phyloP scores from a whole-genome alignment of 2,329 filamentous ascomycete species.

The Ustilaginoidea virens region DNA sequence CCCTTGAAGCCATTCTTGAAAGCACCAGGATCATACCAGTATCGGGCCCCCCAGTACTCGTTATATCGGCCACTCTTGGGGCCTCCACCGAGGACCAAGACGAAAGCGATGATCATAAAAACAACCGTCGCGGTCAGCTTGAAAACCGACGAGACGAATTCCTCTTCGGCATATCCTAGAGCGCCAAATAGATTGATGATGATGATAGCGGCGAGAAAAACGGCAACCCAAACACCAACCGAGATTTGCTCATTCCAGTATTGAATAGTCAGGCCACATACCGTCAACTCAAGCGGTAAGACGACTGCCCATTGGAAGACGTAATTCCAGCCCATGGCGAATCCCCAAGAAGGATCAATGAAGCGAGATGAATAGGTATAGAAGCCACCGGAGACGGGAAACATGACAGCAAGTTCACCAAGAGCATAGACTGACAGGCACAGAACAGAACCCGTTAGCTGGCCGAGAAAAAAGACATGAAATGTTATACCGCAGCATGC shows the following conservation, averaged over 20 bases:
- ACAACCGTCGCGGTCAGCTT: slow-evolving; percentile 42
- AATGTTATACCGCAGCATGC: too few species aligned
- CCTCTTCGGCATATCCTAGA: slow-evolving; percentile 36
- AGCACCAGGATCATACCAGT: slow-evolving; percentile 27
- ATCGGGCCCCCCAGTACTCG: slow-evolving; percentile 26
- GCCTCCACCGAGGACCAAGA: slow-evolving; percentile 42
- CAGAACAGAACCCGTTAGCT: too few species aligned
- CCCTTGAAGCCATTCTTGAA: slow-evolving; percentile 59
- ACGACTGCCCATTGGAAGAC: slow-evolving; percentile 35
- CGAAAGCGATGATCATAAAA: slow-evolving; percentile 45
- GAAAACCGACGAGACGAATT: slow-evolving; percentile 38
- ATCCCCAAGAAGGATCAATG: slow-evolving; percentile 45
- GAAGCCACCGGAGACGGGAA: slow-evolving; percentile 47
- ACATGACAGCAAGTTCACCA: slow-evolving; percentile 46
- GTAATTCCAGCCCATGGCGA: slow-evolving; percentile 32
- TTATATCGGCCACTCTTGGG: slow-evolving; percentile 26
- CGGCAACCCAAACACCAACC: slow-evolving; percentile 34
- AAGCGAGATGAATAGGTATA: slow-evolving; percentile 46
- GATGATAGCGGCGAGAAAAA: slow-evolving; percentile 34
- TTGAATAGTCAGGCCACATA: slow-evolving; percentile 32
- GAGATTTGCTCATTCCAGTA: slow-evolving; percentile 34
- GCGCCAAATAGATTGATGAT: slow-evolving; percentile 40
- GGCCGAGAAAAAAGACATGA: too few species aligned
- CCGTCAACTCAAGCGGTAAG: slow-evolving; percentile 33
- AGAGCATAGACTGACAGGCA: slow-evolving; percentile 45